Evolutionary conservation across 805 yeast species (phyloP), one percentile per base, ranked within the genome.

Genomic region (Candida nanaspora): DNA sequence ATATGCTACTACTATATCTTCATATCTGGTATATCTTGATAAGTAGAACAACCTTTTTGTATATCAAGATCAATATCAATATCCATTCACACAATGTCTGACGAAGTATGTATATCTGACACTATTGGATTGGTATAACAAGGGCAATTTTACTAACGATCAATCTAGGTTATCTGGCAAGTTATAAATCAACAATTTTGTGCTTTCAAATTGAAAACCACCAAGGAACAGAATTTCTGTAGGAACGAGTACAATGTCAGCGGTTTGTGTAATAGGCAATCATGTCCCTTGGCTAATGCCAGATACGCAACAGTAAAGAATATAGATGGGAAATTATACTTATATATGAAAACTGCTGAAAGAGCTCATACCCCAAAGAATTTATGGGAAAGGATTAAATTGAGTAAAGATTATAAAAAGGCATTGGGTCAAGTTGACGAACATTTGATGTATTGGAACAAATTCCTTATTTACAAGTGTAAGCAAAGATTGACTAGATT

Each of bases 321-420:
- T 50, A 72, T 83, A 23, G 86, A 83, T 49, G 96, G 95, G 6
- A 76, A 76, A 57, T 65, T 87, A 37, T 86, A 86, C 54, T 66
- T 86, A 28, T 93, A 93, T 65, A 93, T 93, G 87, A 93, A 93
- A 62, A 93, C 98, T 1, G 95, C 94, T 1, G 99, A 93, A 68
- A 80, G 99, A 66, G 94, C 95, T 18, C 98, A 93, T 59, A 85
- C 88, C 47, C 99, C 99, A 13, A 78, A 85, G 34, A 83, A 84
- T 53, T 68, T 86, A 60, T 93, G 99, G 99, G 97, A 93, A 65
- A 76, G 97, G 55, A 83, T 93, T 57, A 84, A 82, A 62, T 72
- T 93, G 45, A 84, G 93, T 36, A 88, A 86, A 63, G 89, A 93
- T 62, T 93, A 88, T 61, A 74, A 82, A 40, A 84, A 77, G 59